Evolutionary conservation across 768 basidiomycete genomes (phyloP), one percentile per base, ranked within the genome.

Genomic region (Galerina marginata): DNA sequence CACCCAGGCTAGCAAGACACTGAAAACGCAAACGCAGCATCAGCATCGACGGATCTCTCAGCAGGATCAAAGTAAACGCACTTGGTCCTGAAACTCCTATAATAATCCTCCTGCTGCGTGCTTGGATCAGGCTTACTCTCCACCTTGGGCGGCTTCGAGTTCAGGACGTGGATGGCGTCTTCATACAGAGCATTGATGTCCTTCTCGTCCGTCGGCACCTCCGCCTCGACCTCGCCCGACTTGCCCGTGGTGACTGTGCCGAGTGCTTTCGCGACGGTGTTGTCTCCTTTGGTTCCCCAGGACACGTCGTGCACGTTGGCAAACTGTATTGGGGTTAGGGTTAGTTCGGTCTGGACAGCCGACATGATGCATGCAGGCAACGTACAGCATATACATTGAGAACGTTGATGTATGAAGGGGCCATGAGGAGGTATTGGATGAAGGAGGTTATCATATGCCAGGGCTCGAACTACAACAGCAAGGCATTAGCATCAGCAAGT

Each of bases 401-500:
- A 11, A 99, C 92, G 56, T 90, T 86, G 70, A 96, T 96, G 68
- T 96, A 98, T 0, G 94, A 94, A 2, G 96, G 96, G 0, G 95
- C 92, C 81, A 98, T 87, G 61, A 97, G 83, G 23, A 92, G 73
- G 70, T 96, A 96, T 72, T 95, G 96, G n/a, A 95, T 26, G 76
- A 99, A 96, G 5, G 91, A 93, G 0, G 97, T 98, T 68, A 99
- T 81, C 94, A 99, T 92, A 72, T 99, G 97, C 94, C 95, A 97
- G 2, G 96, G 96, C 66, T 99, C 95, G 66, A 97, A 88, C 88
- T 96, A 60, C 26, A 46, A n/a, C 25, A n/a, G 14, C 12, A 50
- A 15, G 48, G 11, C 48, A 9, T 51, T 36, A 58, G 54, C 48
- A 16, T 20, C 20, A n/a, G 6, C 47, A 48, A 20, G 20, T 20